Percentiles rank a stretch among this genome's conserved stretches.
phyloP scores from a whole-genome alignment of 2,329 filamentous ascomycete species.

The Ramularia endophylla region DNA sequence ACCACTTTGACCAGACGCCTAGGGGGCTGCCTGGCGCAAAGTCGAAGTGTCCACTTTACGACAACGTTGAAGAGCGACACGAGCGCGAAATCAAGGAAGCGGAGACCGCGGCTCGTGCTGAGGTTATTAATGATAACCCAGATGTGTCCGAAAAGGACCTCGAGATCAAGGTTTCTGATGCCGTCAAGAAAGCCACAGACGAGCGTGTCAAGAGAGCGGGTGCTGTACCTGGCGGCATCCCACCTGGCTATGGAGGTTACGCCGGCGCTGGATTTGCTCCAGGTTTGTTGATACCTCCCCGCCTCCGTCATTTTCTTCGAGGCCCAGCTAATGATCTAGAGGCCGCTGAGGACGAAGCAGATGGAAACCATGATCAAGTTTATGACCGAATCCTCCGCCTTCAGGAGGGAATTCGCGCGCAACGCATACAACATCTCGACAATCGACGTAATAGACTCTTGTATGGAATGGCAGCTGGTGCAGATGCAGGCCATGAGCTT shows the following conservation, averaged over 20 bases:
- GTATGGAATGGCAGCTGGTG: too few relatives aligned
- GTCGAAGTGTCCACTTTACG: slow-evolving; percentile 58
- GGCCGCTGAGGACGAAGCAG: slow-evolving; percentile 10
- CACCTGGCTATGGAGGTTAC: slow-evolving; percentile 1
- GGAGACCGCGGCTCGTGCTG: slow-evolving; percentile 51
- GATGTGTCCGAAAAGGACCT: slow-evolving; percentile 54
- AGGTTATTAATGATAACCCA: slow-evolving; percentile 55
- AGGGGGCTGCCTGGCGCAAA: slow-evolving; percentile 30
- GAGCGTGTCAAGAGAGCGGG: slow-evolving; percentile 11
- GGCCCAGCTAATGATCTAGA: slow-evolving; percentile 11
- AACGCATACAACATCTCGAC: too few relatives aligned
- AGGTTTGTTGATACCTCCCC: slow-evolving; percentile 4
- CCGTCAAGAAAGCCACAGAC: slow-evolving; percentile 14
- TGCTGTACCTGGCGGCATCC: background rate
- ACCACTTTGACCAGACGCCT: slow-evolving; percentile 59
- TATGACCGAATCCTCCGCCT: too few relatives aligned
- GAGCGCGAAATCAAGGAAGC: slow-evolving; percentile 58
- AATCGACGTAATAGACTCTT: too few relatives aligned
- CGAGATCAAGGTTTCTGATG: slow-evolving; percentile 53
- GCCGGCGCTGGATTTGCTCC: background rate
- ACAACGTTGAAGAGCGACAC: slow-evolving; percentile 55
- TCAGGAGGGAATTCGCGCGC: too few relatives aligned
- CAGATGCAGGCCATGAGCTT: slow-evolving; percentile 2
- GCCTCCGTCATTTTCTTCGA: background rate
- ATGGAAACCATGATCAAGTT: slow-evolving; percentile 1